A percentile compares a stretch with the other conserved stretches of the same genome.
These are phyloP conservation scores for Neurospora africana DNA, from an alignment of 495 filamentous ascomycete genomes.

Conservation along the genomic window DNA sequence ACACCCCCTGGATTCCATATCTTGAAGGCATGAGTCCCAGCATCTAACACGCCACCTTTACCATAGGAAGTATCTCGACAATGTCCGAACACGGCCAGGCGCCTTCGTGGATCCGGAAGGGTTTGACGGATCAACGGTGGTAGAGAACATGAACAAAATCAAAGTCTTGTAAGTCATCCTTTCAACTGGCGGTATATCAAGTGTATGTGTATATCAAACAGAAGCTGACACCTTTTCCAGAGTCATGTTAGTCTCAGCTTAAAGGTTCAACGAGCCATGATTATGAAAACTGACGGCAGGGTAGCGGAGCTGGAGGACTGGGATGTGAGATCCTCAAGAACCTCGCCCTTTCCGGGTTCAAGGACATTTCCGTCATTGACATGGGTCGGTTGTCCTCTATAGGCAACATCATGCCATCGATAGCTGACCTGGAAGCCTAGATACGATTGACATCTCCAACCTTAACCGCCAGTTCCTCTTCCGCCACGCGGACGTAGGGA, in stretches of 20 bases:
- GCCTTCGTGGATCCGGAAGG: conserved; percentile 68
- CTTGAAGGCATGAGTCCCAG: not conserved
- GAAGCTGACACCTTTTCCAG: not conserved
- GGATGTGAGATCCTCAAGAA: conserved; percentile 98
- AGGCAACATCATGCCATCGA: not conserved
- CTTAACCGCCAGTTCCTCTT: conserved; percentile 98
- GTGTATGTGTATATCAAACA: not conserved
- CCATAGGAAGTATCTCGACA: conserved; percentile 64
- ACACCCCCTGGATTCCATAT: not conserved
- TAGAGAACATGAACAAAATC: conserved; percentile 43
- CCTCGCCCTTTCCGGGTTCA: conserved; percentile 89
- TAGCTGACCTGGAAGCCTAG: conserved; percentile 18
- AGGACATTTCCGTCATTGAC: conserved; percentile 96
- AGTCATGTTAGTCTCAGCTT: conserved; percentile 16
- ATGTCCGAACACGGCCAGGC: conserved; percentile 61
- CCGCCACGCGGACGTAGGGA: conserved; percentile 82
- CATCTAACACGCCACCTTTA: not conserved
- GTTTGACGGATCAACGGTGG: conserved; percentile 52
- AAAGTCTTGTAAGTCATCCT: conserved; percentile 18
- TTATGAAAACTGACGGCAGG: conserved; percentile 32
- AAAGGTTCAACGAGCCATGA: not conserved
- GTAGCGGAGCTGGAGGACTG: conserved; percentile 73
- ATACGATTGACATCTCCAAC: conserved; percentile 97
- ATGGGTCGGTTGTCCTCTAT: conserved; percentile 42
- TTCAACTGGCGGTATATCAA: not conserved